phyloP scores from a whole-genome alignment of 495 filamentous ascomycete genomes.

The Bathelium albidoporum region DNA sequence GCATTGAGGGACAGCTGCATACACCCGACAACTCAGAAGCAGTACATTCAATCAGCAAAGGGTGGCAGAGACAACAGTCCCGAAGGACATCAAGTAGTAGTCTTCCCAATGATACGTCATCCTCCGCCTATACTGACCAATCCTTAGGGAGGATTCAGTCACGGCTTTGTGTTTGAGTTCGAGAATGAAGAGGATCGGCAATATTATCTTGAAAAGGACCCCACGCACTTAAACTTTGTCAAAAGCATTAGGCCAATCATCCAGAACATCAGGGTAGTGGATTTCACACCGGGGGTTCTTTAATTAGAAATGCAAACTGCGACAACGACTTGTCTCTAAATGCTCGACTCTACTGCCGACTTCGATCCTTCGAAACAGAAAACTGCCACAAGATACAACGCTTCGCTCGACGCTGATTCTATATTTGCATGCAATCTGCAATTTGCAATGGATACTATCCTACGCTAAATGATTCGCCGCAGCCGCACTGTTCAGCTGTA shows the following conservation, averaged over 20 bases:
- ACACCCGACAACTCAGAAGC: slow-evolving; percentile 37
- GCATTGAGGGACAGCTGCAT: slow-evolving; percentile 34
- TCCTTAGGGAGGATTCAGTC: slow-evolving; percentile 43
- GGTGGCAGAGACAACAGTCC: slow-evolving; percentile 55
- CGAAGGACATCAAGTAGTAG: slow-evolving; percentile 51
- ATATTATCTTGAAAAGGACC: slow-evolving; percentile 34
- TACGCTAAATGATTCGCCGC: slow-evolving; percentile 95
- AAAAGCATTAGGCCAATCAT: slow-evolving; percentile 20
- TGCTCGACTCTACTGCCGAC: neutral
- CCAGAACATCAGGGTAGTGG: slow-evolving; percentile 31
- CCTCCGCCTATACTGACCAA: neutral
- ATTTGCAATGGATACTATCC: slow-evolving; percentile 20
- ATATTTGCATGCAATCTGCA: neutral
- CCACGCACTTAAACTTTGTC: slow-evolving; percentile 29
- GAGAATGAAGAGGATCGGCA: slow-evolving; percentile 33
- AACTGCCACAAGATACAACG: neutral
- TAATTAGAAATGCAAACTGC: neutral
- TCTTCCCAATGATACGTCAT: neutral
- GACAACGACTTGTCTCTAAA: no score
- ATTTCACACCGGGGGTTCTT: slow-evolving; percentile 31
- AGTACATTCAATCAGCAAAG: slow-evolving; percentile 49
- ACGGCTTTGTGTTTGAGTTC: slow-evolving; percentile 56
- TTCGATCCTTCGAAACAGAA: neutral
- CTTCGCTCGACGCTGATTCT: neutral
- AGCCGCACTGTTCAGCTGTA: slow-evolving; percentile 91